These are phyloP conservation scores for Penicillium palitans DNA, from an alignment of 2,329 filamentous ascomycete species.

Conservation along the genomic window DNA sequence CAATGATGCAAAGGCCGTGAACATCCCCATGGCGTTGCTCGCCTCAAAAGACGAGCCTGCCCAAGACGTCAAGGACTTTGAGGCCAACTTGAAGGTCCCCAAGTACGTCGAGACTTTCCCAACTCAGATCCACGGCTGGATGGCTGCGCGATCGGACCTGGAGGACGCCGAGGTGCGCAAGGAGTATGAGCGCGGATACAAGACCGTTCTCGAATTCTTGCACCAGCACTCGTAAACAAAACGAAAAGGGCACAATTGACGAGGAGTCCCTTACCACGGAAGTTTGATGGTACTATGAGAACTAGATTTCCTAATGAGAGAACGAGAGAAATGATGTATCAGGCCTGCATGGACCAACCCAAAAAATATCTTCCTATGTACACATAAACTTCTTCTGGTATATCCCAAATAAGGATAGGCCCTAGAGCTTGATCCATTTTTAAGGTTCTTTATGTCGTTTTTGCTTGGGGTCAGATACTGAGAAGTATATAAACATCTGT, in stretches of 20 bases:
- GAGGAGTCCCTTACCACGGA: too few species aligned
- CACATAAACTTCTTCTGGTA: neutral
- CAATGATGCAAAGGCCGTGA: constrained; percentile 56
- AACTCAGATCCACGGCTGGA: constrained; percentile 49
- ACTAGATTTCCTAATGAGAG: neutral
- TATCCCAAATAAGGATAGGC: neutral
- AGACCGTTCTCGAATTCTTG: constrained; percentile 43
- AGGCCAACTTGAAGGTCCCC: constrained; percentile 39
- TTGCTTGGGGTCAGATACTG: too few species aligned
- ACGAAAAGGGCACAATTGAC: neutral
- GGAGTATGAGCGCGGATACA: constrained; percentile 48
- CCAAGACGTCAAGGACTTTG: constrained; percentile 46
- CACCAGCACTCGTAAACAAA: constrained; percentile 39
- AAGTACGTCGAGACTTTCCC: constrained; percentile 48
- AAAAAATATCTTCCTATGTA: neutral
- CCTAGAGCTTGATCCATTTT: neutral
- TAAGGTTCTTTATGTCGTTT: neutral
- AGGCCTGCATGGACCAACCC: neutral
- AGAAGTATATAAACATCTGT: neutral
- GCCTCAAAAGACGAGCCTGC: constrained; percentile 59
- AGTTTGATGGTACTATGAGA: neutral
- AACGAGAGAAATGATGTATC: neutral
- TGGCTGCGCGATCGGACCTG: constrained; percentile 47
- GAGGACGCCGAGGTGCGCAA: constrained; percentile 42
- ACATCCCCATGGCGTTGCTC: constrained; percentile 59